phyloP scores from a whole-genome alignment of 208 protist species.

The Leptomonas pyrrhocoris region DNA sequence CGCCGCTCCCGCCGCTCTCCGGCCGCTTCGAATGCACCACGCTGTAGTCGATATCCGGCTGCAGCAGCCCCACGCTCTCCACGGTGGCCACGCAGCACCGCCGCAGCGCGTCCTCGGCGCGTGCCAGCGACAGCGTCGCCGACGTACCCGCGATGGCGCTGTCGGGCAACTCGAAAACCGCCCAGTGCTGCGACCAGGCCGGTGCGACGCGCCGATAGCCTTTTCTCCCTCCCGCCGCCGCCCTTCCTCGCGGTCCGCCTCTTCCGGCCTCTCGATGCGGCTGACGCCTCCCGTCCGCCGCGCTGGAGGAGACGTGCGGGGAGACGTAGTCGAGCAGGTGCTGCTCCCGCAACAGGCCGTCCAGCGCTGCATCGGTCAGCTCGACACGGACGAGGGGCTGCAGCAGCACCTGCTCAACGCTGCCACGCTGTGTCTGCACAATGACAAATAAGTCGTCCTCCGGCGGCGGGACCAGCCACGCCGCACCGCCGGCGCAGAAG shows the following conservation, averaged over 20 bases:
- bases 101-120: conserved; percentile 32
- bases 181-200: conserved; percentile 28
- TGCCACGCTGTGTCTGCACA: conserved; percentile 37
- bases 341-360: conserved; percentile 36
- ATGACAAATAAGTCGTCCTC: conserved; percentile 76
- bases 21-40: conserved; percentile 14
- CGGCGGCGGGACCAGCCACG: conserved; percentile 20
- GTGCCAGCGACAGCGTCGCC: conserved; percentile 14
- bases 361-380: conserved; percentile 16
- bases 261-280: too few species aligned
- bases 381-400: conserved; percentile 33
- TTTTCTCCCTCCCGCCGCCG: neutral
- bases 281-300: too few species aligned
- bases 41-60: conserved; percentile 67
- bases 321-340: conserved; percentile 37
- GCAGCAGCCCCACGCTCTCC: conserved; percentile 48
- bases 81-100: conserved; percentile 59
- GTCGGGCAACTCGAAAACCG: conserved; percentile 23
- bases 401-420: conserved; percentile 59
- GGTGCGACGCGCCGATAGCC: neutral
- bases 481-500: neutral
- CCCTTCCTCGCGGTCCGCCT: too few species aligned
- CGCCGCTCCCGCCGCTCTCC: conserved; percentile 2
- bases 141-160: neutral
- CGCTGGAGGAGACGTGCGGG: conserved; percentile 9